phyloP scores from a whole-genome alignment of 2,329 filamentous ascomycete genomes.

The Colletotrichum viniferum region DNA sequence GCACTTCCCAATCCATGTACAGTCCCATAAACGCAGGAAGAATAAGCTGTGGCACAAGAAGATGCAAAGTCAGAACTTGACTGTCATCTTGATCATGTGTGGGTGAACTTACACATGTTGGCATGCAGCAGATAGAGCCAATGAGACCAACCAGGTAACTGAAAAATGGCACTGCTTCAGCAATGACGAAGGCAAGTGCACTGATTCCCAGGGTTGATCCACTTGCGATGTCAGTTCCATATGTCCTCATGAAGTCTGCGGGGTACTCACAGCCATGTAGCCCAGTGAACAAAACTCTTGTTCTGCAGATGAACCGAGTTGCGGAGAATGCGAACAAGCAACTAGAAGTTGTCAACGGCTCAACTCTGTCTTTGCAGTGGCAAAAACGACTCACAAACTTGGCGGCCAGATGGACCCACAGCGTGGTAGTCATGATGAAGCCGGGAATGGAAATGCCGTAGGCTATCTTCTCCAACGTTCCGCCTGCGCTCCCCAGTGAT shows the following conservation, averaged over 20 bases:
- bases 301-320: constrained; percentile 36
- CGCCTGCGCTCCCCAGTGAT: constrained; percentile 50
- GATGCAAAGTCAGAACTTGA: not conserved
- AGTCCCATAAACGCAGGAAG: not conserved
- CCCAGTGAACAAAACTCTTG: constrained; percentile 36
- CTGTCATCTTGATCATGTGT: constrained; percentile 23
- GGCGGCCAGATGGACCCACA: constrained; percentile 25
- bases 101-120: constrained; percentile 27
- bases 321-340: constrained; percentile 41
- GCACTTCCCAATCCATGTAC: not conserved
- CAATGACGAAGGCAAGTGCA: constrained; percentile 23
- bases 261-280: constrained; percentile 31
- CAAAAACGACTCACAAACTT: constrained; percentile 22
- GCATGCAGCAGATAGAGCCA: constrained; percentile 30
- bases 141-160: constrained; percentile 28
- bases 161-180: constrained; percentile 29
- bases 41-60: not conserved
- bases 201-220: constrained; percentile 23
- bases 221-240: not conserved
- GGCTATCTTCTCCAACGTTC: constrained; percentile 25
- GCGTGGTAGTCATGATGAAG: constrained; percentile 25
- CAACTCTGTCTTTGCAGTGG: no score
- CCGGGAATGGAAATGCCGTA: constrained; percentile 24
- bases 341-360: not conserved
- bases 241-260: not conserved